phyloP scores from a whole-genome alignment of 1,139 yeast genomes.

The Casaregolazyma suthepensis region DNA sequence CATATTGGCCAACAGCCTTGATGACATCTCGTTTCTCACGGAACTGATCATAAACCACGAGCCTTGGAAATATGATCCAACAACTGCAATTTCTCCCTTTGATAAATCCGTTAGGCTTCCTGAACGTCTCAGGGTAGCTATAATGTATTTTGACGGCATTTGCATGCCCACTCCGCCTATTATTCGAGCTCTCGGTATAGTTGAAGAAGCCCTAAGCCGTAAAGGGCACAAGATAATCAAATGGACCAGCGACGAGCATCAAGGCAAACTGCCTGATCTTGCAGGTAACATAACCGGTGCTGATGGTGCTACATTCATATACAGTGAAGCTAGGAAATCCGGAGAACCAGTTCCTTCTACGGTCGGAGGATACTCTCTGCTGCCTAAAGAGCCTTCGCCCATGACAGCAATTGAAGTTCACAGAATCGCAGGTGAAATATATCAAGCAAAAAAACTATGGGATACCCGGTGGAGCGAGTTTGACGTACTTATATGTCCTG shows the following conservation, averaged over 20 bases:
- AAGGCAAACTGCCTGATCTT: constrained; percentile 33
- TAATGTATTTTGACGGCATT: constrained; percentile 6
- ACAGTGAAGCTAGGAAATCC: constrained; percentile 29
- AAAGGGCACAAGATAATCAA: constrained; percentile 38
- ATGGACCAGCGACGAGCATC: constrained; percentile 39
- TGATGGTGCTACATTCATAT: constrained; percentile 44
- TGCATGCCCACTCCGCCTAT: constrained; percentile 47
- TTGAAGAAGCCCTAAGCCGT: constrained; percentile 26
- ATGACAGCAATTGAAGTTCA: constrained; percentile 28
- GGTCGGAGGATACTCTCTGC: constrained; percentile 21
- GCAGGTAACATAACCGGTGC: constrained; percentile 40
- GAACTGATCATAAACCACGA: not conserved
- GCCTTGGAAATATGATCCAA: not conserved
- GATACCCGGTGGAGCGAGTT: constrained; percentile 33
- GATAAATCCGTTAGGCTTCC: not conserved
- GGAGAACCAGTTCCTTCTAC: constrained; percentile 39
- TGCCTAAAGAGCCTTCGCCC: constrained; percentile 20
- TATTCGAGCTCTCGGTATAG: constrained; percentile 35
- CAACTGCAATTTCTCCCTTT: not conserved
- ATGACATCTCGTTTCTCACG: not conserved
- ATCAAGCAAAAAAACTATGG: constrained; percentile 27
- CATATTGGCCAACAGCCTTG: not conserved
- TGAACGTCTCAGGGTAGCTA: not conserved
- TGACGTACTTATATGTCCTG: constrained; percentile 18
- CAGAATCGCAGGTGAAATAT: constrained; percentile 14